A percentile compares a stretch with the other conserved stretches of the same genome.
These are phyloP conservation scores for Raffaelea arxii DNA, from an alignment of 2,329 filamentous ascomycete species.

Conservation along the genomic window DNA sequence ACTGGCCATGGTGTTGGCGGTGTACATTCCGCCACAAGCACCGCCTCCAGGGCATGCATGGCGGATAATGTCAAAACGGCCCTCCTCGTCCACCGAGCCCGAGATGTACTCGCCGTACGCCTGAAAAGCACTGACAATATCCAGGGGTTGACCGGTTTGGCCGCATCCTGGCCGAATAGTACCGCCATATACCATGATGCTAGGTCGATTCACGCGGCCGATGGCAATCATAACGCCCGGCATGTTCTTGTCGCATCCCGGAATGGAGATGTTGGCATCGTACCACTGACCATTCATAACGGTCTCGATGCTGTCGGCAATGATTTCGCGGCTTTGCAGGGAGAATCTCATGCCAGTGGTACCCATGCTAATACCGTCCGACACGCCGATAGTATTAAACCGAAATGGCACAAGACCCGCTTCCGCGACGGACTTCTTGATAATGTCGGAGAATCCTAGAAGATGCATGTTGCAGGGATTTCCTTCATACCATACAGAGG, in stretches of 20 bases:
- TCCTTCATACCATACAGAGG: slow-evolving; percentile 94
- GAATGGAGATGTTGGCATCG: slow-evolving; percentile 92
- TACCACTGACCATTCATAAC: slow-evolving; percentile 99
- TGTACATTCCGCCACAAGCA: slow-evolving; percentile 82
- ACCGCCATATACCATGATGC: slow-evolving; percentile 95
- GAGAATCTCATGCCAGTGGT: slow-evolving; percentile 84
- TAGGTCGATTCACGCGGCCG: slow-evolving; percentile 87
- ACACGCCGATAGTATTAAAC: slow-evolving; percentile 98
- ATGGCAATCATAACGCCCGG: slow-evolving; percentile 86
- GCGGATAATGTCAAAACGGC: slow-evolving; percentile 89
- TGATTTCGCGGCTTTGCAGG: slow-evolving; percentile 88
- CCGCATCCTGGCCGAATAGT: slow-evolving; percentile 89
- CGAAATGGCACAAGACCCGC: slow-evolving; percentile 86
- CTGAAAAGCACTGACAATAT: slow-evolving; percentile 97
- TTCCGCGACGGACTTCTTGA: slow-evolving; percentile 51
- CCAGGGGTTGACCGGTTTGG: slow-evolving; percentile 63
- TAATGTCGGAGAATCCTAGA: slow-evolving; percentile 73
- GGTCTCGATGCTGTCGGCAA: slow-evolving; percentile 96
- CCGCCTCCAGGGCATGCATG: slow-evolving; percentile 79
- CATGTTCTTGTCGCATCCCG: slow-evolving; percentile 99
- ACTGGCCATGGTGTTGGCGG: slow-evolving; percentile 67
- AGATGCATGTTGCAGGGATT: slow-evolving; percentile 99
- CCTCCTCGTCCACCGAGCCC: slow-evolving; percentile 81
- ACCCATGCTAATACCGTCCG: slow-evolving; percentile 96
- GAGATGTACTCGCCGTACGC: slow-evolving; percentile 92